Evolutionary conservation across 2,329 filamentous ascomycete species (phyloP).

Genomic region (Trichoderma koningiopsis): DNA sequence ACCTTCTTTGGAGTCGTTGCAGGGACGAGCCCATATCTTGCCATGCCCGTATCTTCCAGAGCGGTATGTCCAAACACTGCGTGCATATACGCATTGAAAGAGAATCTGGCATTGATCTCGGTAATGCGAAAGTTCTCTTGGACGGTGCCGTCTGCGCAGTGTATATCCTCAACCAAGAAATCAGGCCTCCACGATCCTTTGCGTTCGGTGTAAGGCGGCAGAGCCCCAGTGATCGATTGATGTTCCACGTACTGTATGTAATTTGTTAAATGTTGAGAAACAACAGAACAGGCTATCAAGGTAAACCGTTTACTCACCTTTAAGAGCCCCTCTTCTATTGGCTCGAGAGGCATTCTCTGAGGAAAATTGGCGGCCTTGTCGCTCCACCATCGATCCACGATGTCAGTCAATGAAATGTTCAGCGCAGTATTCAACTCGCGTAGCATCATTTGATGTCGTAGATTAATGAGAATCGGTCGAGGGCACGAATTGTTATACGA

Average conservation of each 20-base stretch:
- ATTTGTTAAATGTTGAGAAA: not conserved
- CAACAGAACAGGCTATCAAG: no score
- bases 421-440: slow-evolving; percentile 37
- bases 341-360: slow-evolving; percentile 39
- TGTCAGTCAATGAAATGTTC: slow-evolving; percentile 38
- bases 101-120: slow-evolving; percentile 47
- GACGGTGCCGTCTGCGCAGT: not conserved
- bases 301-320: slow-evolving; percentile 28
- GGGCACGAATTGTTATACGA: slow-evolving; percentile 36
- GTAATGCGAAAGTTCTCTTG: slow-evolving; percentile 39
- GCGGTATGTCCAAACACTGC: slow-evolving; percentile 36
- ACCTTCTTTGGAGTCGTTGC: slow-evolving; percentile 35
- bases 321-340: slow-evolving; percentile 37
- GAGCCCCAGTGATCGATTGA: slow-evolving; percentile 33
- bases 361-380: slow-evolving; percentile 37
- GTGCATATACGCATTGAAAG: slow-evolving; percentile 43
- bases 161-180: slow-evolving; percentile 41
- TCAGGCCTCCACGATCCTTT: slow-evolving; percentile 45
- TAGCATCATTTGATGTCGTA: slow-evolving; percentile 37
- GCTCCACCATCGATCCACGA: slow-evolving; percentile 45
- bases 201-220: slow-evolving; percentile 31
- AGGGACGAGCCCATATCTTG: slow-evolving; percentile 27
- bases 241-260: slow-evolving; percentile 35
- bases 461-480: slow-evolving; percentile 40
- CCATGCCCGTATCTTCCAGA: slow-evolving; percentile 30